These are phyloP conservation scores for Sporothrix globosa DNA, from an alignment of 2,329 filamentous ascomycete genomes.

Conservation along the genomic window DNA sequence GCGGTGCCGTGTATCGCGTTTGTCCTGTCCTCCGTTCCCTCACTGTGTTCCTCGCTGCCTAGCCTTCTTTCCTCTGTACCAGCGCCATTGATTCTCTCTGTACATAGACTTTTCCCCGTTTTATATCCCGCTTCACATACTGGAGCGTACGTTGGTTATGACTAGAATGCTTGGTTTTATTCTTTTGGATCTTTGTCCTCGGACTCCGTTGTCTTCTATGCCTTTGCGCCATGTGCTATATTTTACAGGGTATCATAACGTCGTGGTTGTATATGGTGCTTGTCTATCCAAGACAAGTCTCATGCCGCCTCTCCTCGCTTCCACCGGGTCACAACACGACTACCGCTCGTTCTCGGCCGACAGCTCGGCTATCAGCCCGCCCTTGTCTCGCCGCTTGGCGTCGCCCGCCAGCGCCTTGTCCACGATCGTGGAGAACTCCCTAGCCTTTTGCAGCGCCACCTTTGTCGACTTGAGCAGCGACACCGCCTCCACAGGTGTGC, in stretches of 20 bases:
- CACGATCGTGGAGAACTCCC: slow-evolving; percentile 75
- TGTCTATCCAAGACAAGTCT: slow-evolving; percentile 17
- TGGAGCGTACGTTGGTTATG: slow-evolving; percentile 7
- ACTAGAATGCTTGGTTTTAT: not conserved
- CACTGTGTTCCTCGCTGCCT: not conserved
- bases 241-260: slow-evolving; percentile 37
- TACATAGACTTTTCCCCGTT: slow-evolving; percentile 12
- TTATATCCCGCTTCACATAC: slow-evolving; percentile 8
- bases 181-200: not conserved
- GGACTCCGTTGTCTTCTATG: slow-evolving; percentile 8
- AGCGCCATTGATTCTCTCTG: not conserved
- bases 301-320: not conserved
- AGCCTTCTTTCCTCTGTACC: not conserved
- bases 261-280: slow-evolving; percentile 26
- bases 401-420: slow-evolving; percentile 76
- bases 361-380: slow-evolving; percentile 75
- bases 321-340: slow-evolving; percentile 37
- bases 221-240: slow-evolving; percentile 22
- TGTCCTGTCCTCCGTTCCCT: not conserved
- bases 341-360: slow-evolving; percentile 84
- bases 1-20: not conserved
- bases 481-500: slow-evolving; percentile 77
- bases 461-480: slow-evolving; percentile 75
- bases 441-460: slow-evolving; percentile 75
- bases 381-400: slow-evolving; percentile 73